Evolutionary conservation across 2,329 filamentous ascomycete species (phyloP).

Genomic region (Hypomyces rosellus): DNA sequence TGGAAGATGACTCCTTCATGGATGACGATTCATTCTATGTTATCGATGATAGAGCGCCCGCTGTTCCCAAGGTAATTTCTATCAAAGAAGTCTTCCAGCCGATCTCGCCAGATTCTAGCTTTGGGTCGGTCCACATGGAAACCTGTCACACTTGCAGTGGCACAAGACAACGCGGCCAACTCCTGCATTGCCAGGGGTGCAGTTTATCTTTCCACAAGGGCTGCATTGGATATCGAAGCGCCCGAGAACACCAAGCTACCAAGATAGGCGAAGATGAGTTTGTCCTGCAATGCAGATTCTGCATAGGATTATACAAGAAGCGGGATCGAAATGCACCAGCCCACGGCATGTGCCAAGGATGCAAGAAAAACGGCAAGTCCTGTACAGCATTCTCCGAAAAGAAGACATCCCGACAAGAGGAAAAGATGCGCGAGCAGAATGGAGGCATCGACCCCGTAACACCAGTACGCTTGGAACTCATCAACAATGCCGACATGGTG

Average conservation of each 20-base stretch:
- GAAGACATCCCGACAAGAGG: slow-evolving; percentile 72
- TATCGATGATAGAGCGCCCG: slow-evolving; percentile 39
- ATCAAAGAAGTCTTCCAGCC: slow-evolving; percentile 69
- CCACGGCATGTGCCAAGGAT: slow-evolving; percentile 65
- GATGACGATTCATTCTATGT: slow-evolving; percentile 53
- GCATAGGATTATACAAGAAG: slow-evolving; percentile 61
- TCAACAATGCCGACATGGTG: slow-evolving; percentile 72
- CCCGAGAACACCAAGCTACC: slow-evolving; percentile 81
- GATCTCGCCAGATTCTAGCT: slow-evolving; percentile 55
- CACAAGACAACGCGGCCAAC: slow-evolving; percentile 47
- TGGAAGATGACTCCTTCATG: slow-evolving; percentile 47
- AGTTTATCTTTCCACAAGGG: slow-evolving; percentile 73
- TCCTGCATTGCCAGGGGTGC: slow-evolving; percentile 90
- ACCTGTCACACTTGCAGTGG: slow-evolving; percentile 64
- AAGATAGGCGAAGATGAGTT: slow-evolving; percentile 74
- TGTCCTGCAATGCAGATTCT: slow-evolving; percentile 84
- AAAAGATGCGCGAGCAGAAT: slow-evolving; percentile 74
- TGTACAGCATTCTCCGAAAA: slow-evolving; percentile 69
- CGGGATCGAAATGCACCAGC: slow-evolving; percentile 66
- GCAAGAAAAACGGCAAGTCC: slow-evolving; percentile 57
- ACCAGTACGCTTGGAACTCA: slow-evolving; percentile 49
- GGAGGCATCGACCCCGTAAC: slow-evolving; percentile 70
- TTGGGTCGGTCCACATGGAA: slow-evolving; percentile 62
- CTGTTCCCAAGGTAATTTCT: slow-evolving; percentile 50
- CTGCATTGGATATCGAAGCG: slow-evolving; percentile 69